Evolutionary conservation across 331 rosid species (phyloP), one percentile per base, ranked within the genome.

Genomic region (Quercus phellos): DNA sequence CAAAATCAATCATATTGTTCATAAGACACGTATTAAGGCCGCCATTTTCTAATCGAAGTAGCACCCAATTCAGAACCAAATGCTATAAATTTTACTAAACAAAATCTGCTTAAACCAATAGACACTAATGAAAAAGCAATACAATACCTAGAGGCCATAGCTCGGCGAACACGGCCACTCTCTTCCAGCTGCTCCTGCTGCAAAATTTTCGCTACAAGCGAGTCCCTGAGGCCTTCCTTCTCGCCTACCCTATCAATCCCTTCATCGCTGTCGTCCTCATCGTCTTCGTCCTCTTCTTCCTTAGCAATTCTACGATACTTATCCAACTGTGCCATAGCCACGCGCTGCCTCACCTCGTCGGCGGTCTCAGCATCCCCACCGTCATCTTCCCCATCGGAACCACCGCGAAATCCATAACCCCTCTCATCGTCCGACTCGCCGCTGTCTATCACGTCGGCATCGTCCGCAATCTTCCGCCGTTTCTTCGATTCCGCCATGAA

Each of bases 141-240:
- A 72, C 46, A 50, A 51, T 75, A 92, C 97, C 92, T 91, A 1
- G 93, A 88, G 50, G 98, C 97, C 73, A 95, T 84, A 60, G 79
- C 79, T 80, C 91, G 88, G 32, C 99, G 84, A 7, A 90, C 78
- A 7, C 97, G 89, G 5, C 99, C 99, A 16, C 93, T 93, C 74
- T 95, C 97, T 73, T 92, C 96, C 4, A 87, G 90, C 69, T 91
- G 98, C 55, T 92, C 94, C 88, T 91, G 89, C 59, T 88, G 82
- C 82, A 95, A 67, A 55, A 77, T 86, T 87, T 84, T 77, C 4
- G 94, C 91, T 0, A 92, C 78, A 19, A 91, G 88, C 3, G 98
- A 90, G 72, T 95, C 97, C n/a, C 83, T 89, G 14, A 78, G 86
- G 0, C 90, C 98, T n/a, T 90, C 90, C n/a, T 73, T 88, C 0